Evolutionary conservation across 805 yeast species (phyloP).

Genomic region (Metschnikowia amazonensis): DNA sequence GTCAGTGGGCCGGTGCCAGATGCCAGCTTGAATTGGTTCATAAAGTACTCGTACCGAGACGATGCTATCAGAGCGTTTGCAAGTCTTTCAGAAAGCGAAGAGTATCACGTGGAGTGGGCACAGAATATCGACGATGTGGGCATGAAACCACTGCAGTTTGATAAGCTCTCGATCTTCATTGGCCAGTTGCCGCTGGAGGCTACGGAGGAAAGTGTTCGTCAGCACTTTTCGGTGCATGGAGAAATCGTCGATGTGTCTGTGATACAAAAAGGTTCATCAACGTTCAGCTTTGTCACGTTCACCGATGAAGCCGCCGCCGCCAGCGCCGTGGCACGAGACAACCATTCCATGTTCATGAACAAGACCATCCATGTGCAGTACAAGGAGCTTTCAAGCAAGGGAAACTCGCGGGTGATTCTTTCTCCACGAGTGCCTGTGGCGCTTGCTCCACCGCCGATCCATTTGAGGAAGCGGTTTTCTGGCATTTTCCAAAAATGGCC

Average conservation of each 20-base stretch:
- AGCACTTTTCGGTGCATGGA: conserved; percentile 68
- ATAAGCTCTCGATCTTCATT: conserved; percentile 69
- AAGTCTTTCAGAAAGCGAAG: conserved; percentile 49
- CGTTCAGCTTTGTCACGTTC: conserved; percentile 73
- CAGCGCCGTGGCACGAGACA: conserved; percentile 79
- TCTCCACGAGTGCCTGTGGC: conserved; percentile 24
- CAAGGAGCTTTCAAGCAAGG: conserved; percentile 47
- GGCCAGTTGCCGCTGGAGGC: conserved; percentile 63
- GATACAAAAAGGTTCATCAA: conserved; percentile 43
- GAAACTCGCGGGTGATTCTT: conserved; percentile 26
- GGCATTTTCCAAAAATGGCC: conserved; percentile 12
- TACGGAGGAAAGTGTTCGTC: conserved; percentile 50
- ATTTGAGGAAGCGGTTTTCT: conserved; percentile 31
- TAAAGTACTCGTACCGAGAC: conserved; percentile 74
- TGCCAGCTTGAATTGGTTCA: conserved; percentile 55
- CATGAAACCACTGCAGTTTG: conserved; percentile 36
- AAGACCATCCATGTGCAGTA: conserved; percentile 84
- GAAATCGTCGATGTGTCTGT: conserved; percentile 55
- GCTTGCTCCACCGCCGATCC: conserved; percentile 81
- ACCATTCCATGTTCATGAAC: conserved; percentile 69
- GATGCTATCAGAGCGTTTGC: conserved; percentile 88
- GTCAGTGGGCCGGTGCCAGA: conserved; percentile 7
- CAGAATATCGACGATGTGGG: conserved; percentile 59
- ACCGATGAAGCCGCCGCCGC: conserved; percentile 71
- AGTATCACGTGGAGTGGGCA: conserved; percentile 78